Evolutionary conservation across 768 basidiomycete genomes (phyloP).

Genomic region (Suillus discolor): DNA sequence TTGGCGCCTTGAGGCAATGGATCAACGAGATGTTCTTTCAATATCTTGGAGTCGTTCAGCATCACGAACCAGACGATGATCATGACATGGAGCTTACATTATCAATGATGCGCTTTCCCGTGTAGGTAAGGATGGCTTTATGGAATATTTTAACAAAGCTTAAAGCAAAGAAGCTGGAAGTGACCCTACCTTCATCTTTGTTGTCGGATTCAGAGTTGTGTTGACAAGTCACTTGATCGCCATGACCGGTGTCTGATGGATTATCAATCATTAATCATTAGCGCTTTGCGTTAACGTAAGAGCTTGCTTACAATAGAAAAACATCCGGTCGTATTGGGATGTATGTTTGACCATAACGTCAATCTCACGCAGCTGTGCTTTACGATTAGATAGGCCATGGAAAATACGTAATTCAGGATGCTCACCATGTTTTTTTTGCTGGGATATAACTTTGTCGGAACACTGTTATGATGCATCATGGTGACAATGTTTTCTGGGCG

Average conservation of each 20-base stretch:
- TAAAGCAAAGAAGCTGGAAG: neutral
- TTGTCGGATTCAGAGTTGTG: constrained; percentile 52
- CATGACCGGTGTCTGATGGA: constrained; percentile 51
- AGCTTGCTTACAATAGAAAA: constrained; percentile 14
- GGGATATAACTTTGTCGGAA: neutral
- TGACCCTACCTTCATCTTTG: constrained; percentile 51
- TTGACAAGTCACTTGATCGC: constrained; percentile 43
- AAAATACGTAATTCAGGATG: neutral
- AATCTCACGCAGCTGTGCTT: constrained; percentile 7
- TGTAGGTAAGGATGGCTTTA: constrained; percentile 18
- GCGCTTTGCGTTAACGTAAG: neutral
- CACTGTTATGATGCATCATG: constrained; percentile 8
- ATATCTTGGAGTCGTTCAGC: constrained; percentile 16
- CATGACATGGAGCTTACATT: constrained; percentile 26
- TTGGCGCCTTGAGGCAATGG: constrained; percentile 29
- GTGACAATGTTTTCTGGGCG: constrained; percentile 5
- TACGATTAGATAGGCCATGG: neutral
- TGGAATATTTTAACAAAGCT: neutral
- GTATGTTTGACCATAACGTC: constrained; percentile 4
- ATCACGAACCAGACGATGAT: constrained; percentile 13
- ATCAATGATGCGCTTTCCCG: constrained; percentile 22
- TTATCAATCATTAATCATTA: neutral
- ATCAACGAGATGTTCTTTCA: constrained; percentile 25
- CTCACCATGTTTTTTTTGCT: constrained; percentile 10
- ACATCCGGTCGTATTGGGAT: constrained; percentile 6